These are phyloP conservation scores for Populus euphratica DNA, from an alignment of 345 rosid genomes.

Conservation along the genomic window DNA sequence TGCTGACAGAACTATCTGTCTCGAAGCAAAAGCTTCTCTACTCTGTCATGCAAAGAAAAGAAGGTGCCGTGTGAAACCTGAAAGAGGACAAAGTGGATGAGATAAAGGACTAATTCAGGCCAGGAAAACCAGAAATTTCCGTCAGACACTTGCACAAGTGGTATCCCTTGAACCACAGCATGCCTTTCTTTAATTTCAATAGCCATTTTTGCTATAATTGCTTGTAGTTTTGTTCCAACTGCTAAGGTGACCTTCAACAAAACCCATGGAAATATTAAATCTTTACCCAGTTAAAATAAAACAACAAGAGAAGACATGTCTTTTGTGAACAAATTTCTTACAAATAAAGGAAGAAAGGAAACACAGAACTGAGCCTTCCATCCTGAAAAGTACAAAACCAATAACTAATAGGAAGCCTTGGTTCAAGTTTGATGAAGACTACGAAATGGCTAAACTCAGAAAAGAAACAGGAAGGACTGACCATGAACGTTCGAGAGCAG, in stretches of 20 bases:
- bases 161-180: conserved; percentile 92
- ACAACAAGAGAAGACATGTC: neutral
- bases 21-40: too few species aligned
- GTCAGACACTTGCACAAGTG: conserved; percentile 84
- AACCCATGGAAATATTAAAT: neutral
- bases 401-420: neutral
- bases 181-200: conserved; percentile 85
- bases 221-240: conserved; percentile 89
- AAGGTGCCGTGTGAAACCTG: conserved; percentile 46
- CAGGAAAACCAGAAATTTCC: conserved; percentile 77
- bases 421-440: neutral
- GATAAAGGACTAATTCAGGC: conserved; percentile 68
- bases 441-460: neutral
- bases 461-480: conserved; percentile 23
- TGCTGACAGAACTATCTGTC: too few species aligned
- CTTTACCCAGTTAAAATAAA: conserved; percentile 2
- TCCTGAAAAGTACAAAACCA: conserved; percentile 40
- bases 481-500: conserved; percentile 76
- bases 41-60: neutral
- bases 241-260: conserved; percentile 67
- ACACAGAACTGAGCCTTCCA: conserved; percentile 58
- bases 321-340: conserved; percentile 39
- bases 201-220: conserved; percentile 80
- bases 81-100: conserved; percentile 86
- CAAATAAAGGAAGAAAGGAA: conserved; percentile 67